Evolutionary conservation across 208 protist genomes (phyloP), one percentile per base, ranked within the genome.

Genomic region (Vickermania ingenoplastis): DNA sequence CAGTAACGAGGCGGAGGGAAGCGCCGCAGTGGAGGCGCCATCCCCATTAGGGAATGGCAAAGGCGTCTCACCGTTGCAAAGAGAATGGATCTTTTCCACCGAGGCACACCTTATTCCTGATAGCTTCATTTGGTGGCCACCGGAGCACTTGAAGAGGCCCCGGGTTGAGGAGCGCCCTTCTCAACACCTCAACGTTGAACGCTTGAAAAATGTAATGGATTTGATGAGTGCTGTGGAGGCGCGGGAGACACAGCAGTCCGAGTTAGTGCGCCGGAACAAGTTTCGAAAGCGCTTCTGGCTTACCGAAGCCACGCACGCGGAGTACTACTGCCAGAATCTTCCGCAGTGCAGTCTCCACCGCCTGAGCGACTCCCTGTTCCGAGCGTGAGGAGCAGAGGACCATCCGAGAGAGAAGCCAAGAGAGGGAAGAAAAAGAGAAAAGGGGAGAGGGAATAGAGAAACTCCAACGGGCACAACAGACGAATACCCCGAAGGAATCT

Each of bases 101-200:
- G 70, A 73, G 65, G 75, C 71, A n/a, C 75, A 82, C 56, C 58
- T 68, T n/a, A 60, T 82, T 31, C 75, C 75, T 14, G 74, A 78
- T 65, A 64, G 54, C 2, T 48, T 53, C 3, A 71, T 77, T 61
- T 77, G 71, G 75, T 78, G 69, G 67, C 41, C 21, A 14, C 50
- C 69, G 21, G 50, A 13, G 5, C 5, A 54, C 11, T 7, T 54
- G 11, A 7, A 45, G 17, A 7, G 36, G 11, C 36, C 36, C 11
- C 11, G 36, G 36, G 36, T 45, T 7, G 36, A 7, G 36, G 36
- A 45, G 36, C n/a, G n/a, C n/a, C n/a, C n/a, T n/a, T n/a, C n/a
- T n/a, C n/a, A n/a, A n/a, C 7, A 45, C 36, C 11, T 45, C 11
- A 45, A 45, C 17, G 17, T 7, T 7, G 36, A 45, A 17, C 36